Conservation (phyloP, 2,329 filamentous ascomycete species). For the Rhynchosporium agropyri region DNA sequence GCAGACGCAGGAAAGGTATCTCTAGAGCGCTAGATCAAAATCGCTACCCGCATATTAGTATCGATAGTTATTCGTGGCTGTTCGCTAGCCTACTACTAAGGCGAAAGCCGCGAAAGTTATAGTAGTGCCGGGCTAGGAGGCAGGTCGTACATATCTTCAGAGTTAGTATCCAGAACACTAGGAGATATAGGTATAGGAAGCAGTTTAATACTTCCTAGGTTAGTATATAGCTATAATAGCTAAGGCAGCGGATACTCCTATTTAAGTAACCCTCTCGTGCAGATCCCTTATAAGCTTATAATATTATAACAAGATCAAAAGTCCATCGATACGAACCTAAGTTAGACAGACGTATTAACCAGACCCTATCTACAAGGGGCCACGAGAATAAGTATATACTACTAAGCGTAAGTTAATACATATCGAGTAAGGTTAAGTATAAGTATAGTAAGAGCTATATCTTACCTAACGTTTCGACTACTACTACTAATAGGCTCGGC, state of each 20-base stretch:
- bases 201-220: constrained; percentile 36
- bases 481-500: neutral
- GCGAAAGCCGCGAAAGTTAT: constrained; percentile 53
- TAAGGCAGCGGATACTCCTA: constrained; percentile 38
- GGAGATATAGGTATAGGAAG: constrained; percentile 40
- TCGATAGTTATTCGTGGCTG: constrained; percentile 68
- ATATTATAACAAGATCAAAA: constrained; percentile 41
- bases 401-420: constrained; percentile 34
- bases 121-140: constrained; percentile 52
- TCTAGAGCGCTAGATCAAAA: constrained; percentile 54
- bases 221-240: constrained; percentile 38
- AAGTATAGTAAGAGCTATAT: constrained; percentile 27
- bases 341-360: constrained; percentile 43
- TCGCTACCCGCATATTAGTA: constrained; percentile 60
- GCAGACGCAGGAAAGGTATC: constrained; percentile 52
- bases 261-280: constrained; percentile 24
- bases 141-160: constrained; percentile 38
- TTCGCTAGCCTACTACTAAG: constrained; percentile 64
- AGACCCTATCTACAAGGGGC: constrained; percentile 37
- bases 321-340: constrained; percentile 35
- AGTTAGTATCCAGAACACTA: constrained; percentile 32
- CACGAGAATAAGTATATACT: constrained; percentile 38
- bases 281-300: constrained; percentile 41
- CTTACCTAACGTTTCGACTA: constrained; percentile 33
- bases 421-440: constrained; percentile 37